Percentiles rank a stretch among this genome's conserved stretches.
Evolutionary conservation across 495 filamentous ascomycete genomes (phyloP).

Genomic region (Aspergillus sclerotiicarbonarius): DNA sequence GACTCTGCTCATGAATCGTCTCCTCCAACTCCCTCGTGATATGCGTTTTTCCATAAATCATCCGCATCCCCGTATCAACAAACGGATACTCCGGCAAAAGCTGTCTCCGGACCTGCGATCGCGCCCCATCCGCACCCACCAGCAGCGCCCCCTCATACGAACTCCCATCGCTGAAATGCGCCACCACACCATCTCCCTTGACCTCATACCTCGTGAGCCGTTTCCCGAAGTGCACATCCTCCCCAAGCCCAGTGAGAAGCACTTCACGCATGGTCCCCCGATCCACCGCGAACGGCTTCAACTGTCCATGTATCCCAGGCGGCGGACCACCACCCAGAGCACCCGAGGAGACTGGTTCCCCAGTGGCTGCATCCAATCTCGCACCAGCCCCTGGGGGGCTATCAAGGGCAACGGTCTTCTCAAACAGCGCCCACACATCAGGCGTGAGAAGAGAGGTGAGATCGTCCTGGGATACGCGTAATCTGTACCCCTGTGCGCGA

Average conservation of each 20-base stretch:
- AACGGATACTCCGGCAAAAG: slow-evolving; percentile 35
- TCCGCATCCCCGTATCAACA: slow-evolving; percentile 42
- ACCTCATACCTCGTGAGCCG: slow-evolving; percentile 33
- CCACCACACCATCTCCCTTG: slow-evolving; percentile 25
- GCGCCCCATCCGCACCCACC: slow-evolving; percentile 47
- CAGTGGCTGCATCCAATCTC: not conserved
- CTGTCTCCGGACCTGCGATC: slow-evolving; percentile 39
- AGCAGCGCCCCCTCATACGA: slow-evolving; percentile 34
- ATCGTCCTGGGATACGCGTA: slow-evolving; percentile 51
- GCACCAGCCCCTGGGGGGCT: not conserved
- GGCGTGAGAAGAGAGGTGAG: slow-evolving; percentile 51
- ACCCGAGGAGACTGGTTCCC: not conserved
- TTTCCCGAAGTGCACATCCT: slow-evolving; percentile 42
- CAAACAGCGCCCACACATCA: slow-evolving; percentile 46
- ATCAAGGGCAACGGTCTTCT: slow-evolving; percentile 49
- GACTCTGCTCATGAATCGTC: slow-evolving; percentile 21
- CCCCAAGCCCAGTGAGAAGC: slow-evolving; percentile 30
- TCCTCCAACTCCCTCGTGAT: slow-evolving; percentile 21
- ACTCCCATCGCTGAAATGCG: slow-evolving; percentile 39
- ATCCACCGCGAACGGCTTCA: slow-evolving; percentile 26
- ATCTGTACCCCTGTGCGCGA: slow-evolving; percentile 43
- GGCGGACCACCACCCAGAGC: slow-evolving; percentile 26
- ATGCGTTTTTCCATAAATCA: slow-evolving; percentile 34
- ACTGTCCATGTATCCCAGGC: slow-evolving; percentile 3
- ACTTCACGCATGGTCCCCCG: slow-evolving; percentile 28